These are phyloP conservation scores for Melanomma pulvis-pyrius DNA, from an alignment of 495 filamentous ascomycete genomes.

Conservation along the genomic window DNA sequence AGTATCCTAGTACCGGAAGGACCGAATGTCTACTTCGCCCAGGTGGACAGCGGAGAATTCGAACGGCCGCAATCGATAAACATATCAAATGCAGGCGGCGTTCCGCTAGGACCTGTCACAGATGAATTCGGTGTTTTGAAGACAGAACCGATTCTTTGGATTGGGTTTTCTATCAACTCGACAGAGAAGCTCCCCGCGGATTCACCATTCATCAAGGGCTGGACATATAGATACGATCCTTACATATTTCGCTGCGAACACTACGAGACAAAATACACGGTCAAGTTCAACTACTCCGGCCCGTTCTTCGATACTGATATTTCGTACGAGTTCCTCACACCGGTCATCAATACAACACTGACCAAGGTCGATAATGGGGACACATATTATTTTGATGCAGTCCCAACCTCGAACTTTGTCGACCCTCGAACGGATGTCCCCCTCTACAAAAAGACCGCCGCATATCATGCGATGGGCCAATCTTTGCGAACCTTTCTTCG, in stretches of 20 bases:
- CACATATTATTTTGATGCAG: slow-evolving; percentile 8
- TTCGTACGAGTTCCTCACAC: slow-evolving; percentile 16
- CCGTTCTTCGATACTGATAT: slow-evolving; percentile 13
- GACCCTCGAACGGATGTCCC: slow-evolving; percentile 10
- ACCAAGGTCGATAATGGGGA: slow-evolving; percentile 1
- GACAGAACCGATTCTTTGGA: slow-evolving; percentile 44
- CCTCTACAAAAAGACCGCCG: slow-evolving; percentile 40
- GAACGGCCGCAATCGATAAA: slow-evolving; percentile 11
- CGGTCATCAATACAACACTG: slow-evolving; percentile 29
- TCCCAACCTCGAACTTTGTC: slow-evolving; percentile 8
- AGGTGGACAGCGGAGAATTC: slow-evolving; percentile 37
- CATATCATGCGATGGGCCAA: slow-evolving; percentile 41
- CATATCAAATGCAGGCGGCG: background rate
- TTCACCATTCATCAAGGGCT: slow-evolving; percentile 22
- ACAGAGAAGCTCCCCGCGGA: slow-evolving; percentile 17
- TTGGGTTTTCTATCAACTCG: slow-evolving; percentile 43
- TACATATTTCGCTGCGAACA: slow-evolving; percentile 42
- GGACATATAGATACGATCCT: slow-evolving; percentile 36
- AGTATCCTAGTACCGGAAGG: slow-evolving; percentile 39
- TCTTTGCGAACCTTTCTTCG: slow-evolving; percentile 36
- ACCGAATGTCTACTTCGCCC: slow-evolving; percentile 35
- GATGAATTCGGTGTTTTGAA: slow-evolving; percentile 40
- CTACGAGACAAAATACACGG: slow-evolving; percentile 41
- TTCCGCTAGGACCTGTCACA: background rate
- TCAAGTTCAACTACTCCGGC: slow-evolving; percentile 27